phyloP scores from a whole-genome alignment of 371 early-diverging fungal species.

The Lichtheimia ramosa region DNA sequence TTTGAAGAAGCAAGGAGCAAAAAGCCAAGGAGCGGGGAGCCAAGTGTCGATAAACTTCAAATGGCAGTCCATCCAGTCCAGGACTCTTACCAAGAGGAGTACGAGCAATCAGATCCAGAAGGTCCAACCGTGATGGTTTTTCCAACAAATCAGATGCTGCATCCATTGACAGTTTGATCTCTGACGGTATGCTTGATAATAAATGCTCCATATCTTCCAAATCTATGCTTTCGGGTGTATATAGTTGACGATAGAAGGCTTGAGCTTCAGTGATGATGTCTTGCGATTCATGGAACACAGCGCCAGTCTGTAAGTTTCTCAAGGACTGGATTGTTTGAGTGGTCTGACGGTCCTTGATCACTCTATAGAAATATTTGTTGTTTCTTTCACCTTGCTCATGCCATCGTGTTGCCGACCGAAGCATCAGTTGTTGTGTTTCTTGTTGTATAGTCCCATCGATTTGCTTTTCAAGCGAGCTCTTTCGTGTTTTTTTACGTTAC shows the following conservation, averaged over 20 bases:
- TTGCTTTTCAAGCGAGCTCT: too few relatives aligned
- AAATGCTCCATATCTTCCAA: too few relatives aligned
- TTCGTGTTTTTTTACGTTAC: too few relatives aligned
- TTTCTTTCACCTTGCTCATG: slow-evolving; percentile 28
- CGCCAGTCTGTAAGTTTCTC: not conserved
- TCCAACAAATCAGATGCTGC: too few relatives aligned
- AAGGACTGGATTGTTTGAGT: slow-evolving; percentile 15
- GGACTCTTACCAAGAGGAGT: slow-evolving; percentile 3
- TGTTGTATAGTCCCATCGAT: not conserved
- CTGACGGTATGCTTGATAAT: not conserved
- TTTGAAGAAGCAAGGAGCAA: too few relatives aligned
- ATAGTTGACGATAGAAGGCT: not conserved
- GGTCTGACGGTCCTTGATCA: slow-evolving; percentile 12
- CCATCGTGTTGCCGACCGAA: slow-evolving; percentile 6
- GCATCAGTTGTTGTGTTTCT: not conserved
- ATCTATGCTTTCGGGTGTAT: not conserved
- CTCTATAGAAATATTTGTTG: slow-evolving; percentile 25
- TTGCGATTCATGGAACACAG: not conserved
- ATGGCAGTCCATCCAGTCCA: slow-evolving; percentile 12
- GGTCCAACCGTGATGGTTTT: too few relatives aligned
- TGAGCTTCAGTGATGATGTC: slow-evolving; percentile 7
- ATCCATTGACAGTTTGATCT: not conserved
- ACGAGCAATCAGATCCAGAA: too few relatives aligned
- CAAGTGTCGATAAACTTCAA: slow-evolving; percentile 1
- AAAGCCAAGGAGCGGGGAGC: not conserved